A percentile compares a stretch with the other conserved stretches of the same genome.
These are phyloP conservation scores for Agrostemma githago DNA, from an alignment of 148 eudicot species.

Conservation along the genomic window DNA sequence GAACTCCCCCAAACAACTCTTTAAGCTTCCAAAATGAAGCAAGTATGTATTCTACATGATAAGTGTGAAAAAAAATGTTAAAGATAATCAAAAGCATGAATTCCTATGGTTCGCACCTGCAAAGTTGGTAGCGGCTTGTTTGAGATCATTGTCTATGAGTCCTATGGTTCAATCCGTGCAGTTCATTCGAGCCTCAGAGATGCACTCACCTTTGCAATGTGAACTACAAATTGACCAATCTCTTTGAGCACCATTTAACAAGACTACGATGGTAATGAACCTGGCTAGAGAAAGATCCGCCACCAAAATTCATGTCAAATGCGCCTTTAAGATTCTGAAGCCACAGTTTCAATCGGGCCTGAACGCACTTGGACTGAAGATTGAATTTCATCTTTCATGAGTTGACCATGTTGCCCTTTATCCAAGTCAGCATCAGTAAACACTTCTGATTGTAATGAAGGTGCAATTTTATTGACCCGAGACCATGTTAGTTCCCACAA, in stretches of 20 bases:
- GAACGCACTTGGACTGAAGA: conserved; percentile 9
- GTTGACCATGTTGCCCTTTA: conserved; percentile 5
- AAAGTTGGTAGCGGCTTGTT: not conserved
- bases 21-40: not conserved
- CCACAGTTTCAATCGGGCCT: conserved; percentile 21
- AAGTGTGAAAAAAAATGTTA: not conserved
- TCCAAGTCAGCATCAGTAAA: conserved; percentile 35
- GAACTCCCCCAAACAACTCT: not conserved
- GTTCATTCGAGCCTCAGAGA: not conserved
- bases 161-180: not conserved
- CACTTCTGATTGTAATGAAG: conserved; percentile 51
- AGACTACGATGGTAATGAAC: not conserved
- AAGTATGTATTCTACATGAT: conserved; percentile 12
- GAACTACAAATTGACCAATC: not conserved
- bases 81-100: not conserved
- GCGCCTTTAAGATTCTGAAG: conserved; percentile 22
- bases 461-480: conserved; percentile 55
- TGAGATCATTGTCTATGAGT: not conserved
- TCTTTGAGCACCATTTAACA: not conserved
- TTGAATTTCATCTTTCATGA: conserved; percentile 10
- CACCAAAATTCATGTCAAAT: not conserved
- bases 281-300: not conserved
- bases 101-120: not conserved
- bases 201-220: not conserved
- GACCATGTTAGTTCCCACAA: conserved; percentile 78